Evolutionary conservation across 164 flowering plant genomes (phyloP).

Genomic region (Saururus chinensis): DNA sequence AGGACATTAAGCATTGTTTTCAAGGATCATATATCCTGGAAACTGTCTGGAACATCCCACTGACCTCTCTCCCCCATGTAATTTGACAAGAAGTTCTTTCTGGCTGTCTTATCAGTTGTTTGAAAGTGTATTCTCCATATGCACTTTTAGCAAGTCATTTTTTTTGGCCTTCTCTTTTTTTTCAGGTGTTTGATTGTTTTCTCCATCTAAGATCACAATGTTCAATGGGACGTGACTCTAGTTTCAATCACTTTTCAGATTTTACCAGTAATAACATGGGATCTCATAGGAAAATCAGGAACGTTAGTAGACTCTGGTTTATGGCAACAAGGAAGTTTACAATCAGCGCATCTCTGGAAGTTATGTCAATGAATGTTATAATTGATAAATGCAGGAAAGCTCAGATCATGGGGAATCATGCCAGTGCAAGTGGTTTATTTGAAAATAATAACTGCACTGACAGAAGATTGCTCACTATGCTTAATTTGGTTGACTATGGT

Average conservation of each 20-base stretch:
- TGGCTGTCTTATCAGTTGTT: background rate
- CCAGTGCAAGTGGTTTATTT: conserved; percentile 10
- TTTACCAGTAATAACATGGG: conserved; percentile 10
- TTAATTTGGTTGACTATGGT: conserved; percentile 38
- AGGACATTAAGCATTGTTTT: too few species aligned
- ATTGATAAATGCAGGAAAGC: conserved; percentile 31
- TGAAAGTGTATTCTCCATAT: background rate
- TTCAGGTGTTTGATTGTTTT: conserved; percentile 40
- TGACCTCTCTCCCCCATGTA: background rate
- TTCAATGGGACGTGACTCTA: conserved; percentile 12
- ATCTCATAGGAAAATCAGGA: conserved; percentile 10
- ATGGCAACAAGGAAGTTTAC: conserved; percentile 14
- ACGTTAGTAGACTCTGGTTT: conserved; percentile 14
- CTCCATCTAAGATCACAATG: conserved; percentile 21
- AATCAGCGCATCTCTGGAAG: conserved; percentile 31
- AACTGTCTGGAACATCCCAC: background rate
- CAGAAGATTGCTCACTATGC: conserved; percentile 13
- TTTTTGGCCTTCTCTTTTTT: background rate
- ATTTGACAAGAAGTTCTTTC: background rate
- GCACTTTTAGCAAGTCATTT: background rate
- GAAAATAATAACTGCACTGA: background rate
- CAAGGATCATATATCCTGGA: background rate
- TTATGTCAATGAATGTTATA: conserved; percentile 36
- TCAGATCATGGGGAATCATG: conserved; percentile 13
- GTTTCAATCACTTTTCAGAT: conserved; percentile 15